phyloP scores from a whole-genome alignment of 495 filamentous ascomycete genomes.

The Trichocladium uniseriatum region DNA sequence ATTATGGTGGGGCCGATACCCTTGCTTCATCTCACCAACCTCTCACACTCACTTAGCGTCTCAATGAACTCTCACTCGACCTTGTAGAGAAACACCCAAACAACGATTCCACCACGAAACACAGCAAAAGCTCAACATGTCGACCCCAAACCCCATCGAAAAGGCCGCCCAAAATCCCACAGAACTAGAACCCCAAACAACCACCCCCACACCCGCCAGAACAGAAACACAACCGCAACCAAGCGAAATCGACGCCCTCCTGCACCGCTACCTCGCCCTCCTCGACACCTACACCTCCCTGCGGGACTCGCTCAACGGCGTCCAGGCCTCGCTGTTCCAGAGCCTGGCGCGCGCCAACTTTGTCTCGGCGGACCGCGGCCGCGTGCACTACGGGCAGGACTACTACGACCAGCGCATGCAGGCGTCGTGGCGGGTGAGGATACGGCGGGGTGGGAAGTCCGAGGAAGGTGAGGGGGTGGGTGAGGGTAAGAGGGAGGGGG shows the following conservation, averaged over 20 bases:
- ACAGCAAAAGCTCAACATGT: no score
- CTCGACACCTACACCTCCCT: slow-evolving; percentile 61
- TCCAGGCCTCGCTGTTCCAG: slow-evolving; percentile 46
- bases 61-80: not conserved
- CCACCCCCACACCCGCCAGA: no score
- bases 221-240: no score
- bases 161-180: no score
- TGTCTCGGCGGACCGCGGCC: slow-evolving; percentile 45
- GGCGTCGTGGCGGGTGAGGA: slow-evolving; percentile 36
- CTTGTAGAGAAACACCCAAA: not conserved
- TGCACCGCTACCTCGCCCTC: slow-evolving; percentile 59
- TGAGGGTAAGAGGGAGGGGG: not conserved
- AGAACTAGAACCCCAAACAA: no score
- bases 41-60: not conserved
- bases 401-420: slow-evolving; percentile 68
- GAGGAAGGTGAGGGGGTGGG: not conserved
- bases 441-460: slow-evolving; percentile 1
- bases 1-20: no score
- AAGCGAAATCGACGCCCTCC: slow-evolving; percentile 53
- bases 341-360: slow-evolving; percentile 65
- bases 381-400: slow-evolving; percentile 53
- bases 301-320: slow-evolving; percentile 42
- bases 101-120: no score
- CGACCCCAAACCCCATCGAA: no score
- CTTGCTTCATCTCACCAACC: not conserved